phyloP scores from a whole-genome alignment of 208 protist species.

The Crithidia bombi region DNA sequence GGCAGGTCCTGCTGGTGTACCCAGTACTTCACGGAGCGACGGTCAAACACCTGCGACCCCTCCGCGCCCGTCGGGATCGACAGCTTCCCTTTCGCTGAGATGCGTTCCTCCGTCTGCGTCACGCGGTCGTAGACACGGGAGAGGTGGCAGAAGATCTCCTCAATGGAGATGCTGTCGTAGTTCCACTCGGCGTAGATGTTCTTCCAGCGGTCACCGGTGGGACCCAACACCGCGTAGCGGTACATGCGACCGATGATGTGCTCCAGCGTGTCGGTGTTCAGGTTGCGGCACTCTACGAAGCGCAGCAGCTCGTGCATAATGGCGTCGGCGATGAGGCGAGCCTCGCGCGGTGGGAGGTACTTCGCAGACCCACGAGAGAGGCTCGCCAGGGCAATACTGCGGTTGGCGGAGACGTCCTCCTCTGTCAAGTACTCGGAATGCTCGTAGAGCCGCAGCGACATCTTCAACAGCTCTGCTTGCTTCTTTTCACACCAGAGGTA shows the following conservation, averaged over 20 bases:
- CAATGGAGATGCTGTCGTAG: conserved; percentile 62
- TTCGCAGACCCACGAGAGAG: conserved; percentile 4
- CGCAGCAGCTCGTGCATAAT: conserved; percentile 82
- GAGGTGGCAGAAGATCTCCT: conserved; percentile 76
- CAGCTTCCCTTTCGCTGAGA: conserved; percentile 56
- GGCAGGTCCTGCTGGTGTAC: conserved; percentile 88
- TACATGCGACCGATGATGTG: conserved; percentile 89
- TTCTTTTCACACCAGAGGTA: conserved; percentile 79
- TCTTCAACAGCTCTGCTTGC: conserved; percentile 58
- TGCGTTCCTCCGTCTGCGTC: conserved; percentile 65
- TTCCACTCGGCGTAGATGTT: conserved; percentile 68
- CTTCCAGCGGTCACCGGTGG: conserved; percentile 83
- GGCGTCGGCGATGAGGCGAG: conserved; percentile 67
- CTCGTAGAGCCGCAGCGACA: conserved; percentile 65
- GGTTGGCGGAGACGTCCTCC: conserved; percentile 47
- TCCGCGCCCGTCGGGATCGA: conserved; percentile 61
- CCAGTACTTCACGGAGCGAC: conserved; percentile 89
- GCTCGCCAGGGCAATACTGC: conserved; percentile 38
- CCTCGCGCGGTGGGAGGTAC: conserved; percentile 58
- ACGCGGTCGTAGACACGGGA: conserved; percentile 84
- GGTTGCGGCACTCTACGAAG: conserved; percentile 84
- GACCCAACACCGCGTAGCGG: conserved; percentile 83
- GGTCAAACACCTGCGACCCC: conserved; percentile 89
- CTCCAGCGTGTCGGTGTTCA: conserved; percentile 88
- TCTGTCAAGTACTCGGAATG: conserved; percentile 65